Conservation (phyloP, 2,329 filamentous ascomycete genomes). For the Aspergillus fumigatiaffinis region DNA sequence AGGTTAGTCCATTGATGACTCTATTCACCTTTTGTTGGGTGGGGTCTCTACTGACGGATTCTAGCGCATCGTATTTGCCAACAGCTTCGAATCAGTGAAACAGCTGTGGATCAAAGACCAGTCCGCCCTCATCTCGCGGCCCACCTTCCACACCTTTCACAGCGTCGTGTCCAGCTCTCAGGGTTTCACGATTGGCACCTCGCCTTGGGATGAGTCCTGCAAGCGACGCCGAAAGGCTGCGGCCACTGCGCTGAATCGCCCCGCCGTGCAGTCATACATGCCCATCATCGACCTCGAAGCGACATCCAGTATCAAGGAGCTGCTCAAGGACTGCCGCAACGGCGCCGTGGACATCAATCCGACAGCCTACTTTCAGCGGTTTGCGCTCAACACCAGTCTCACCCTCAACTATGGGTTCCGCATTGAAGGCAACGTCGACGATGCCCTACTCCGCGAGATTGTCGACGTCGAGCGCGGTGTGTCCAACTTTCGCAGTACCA, state of each 20-base stretch:
- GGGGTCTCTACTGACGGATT: not conserved
- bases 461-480: slow-evolving; percentile 71
- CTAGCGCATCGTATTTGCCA: slow-evolving; percentile 70
- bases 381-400: slow-evolving; percentile 71
- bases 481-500: slow-evolving; percentile 71
- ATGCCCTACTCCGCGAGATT: slow-evolving; percentile 67
- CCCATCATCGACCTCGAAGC: slow-evolving; percentile 77
- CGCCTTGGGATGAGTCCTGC: slow-evolving; percentile 78
- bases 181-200: slow-evolving; percentile 78
- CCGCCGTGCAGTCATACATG: slow-evolving; percentile 73
- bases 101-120: slow-evolving; percentile 75
- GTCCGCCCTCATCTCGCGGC: slow-evolving; percentile 71
- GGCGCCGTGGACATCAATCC: slow-evolving; percentile 66
- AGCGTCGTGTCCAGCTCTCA: slow-evolving; percentile 72
- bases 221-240: slow-evolving; percentile 74
- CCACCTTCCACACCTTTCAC: slow-evolving; percentile 77
- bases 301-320: slow-evolving; percentile 66
- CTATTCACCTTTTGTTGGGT: no score
- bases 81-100: slow-evolving; percentile 70
- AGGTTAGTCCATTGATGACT: slow-evolving; percentile 36
- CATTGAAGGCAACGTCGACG: slow-evolving; percentile 66
- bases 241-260: slow-evolving; percentile 72
- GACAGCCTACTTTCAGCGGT: slow-evolving; percentile 68
- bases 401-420: slow-evolving; percentile 77
- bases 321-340: slow-evolving; percentile 60